These are phyloP conservation scores for Cladosporium velox DNA, from an alignment of 2,329 filamentous ascomycete species.

Conservation along the genomic window DNA sequence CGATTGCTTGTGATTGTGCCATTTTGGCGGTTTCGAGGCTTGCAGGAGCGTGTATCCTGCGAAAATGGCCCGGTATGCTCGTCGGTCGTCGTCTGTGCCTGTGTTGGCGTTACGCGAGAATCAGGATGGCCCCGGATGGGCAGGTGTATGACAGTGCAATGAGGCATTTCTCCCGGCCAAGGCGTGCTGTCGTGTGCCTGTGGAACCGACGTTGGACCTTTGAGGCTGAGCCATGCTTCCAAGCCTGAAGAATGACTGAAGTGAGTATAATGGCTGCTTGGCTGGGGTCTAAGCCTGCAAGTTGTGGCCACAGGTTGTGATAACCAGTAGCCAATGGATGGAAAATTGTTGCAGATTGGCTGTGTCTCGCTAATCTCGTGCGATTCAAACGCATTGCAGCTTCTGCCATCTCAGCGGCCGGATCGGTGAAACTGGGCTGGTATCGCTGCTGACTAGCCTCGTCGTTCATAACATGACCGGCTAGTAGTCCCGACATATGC, in stretches of 20 bases:
- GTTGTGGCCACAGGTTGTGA: not conserved
- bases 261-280: not conserved
- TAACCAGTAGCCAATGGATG: not conserved
- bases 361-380: slow-evolving; percentile 2
- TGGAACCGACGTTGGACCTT: not conserved
- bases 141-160: not conserved
- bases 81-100: not conserved
- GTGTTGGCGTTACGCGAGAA: slow-evolving; percentile 16
- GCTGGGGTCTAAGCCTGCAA: not conserved
- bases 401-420: not conserved
- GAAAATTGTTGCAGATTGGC: not conserved
- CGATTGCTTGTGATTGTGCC: not conserved
- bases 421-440: not conserved
- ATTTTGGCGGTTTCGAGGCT: not conserved
- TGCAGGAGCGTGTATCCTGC: not conserved
- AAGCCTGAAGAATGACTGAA: not conserved
- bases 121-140: slow-evolving; percentile 2
- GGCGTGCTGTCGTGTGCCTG: slow-evolving; percentile 3
- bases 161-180: slow-evolving; percentile 1
- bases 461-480: not conserved
- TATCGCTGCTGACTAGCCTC: not conserved
- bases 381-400: not conserved
- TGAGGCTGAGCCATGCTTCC: slow-evolving; percentile 4
- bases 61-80: slow-evolving; percentile 1
- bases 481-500: not conserved